phyloP scores from a whole-genome alignment of 78 protist species.

The Anaeramoeba flamelloides region DNA sequence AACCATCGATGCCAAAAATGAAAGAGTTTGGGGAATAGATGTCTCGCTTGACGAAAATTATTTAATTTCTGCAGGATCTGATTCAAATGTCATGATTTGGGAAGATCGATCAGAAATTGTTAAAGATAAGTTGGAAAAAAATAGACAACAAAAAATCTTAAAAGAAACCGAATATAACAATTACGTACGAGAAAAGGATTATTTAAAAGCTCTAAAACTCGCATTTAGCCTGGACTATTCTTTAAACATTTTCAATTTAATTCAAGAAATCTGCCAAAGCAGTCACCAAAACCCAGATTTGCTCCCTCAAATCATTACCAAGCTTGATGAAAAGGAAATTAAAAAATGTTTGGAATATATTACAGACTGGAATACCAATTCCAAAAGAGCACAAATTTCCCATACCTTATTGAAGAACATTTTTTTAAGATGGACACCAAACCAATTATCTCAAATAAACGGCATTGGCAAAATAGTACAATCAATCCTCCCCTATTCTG shows the following conservation, averaged over 20 bases:
- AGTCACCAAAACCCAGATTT: not conserved
- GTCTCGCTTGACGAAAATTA: not conserved
- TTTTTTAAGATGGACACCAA: conserved; percentile 12
- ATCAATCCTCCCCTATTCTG: conserved; percentile 63
- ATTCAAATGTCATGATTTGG: not conserved
- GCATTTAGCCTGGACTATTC: not conserved
- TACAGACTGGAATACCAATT: conserved; percentile 72
- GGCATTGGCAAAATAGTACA: conserved; percentile 14
- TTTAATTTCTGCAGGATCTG: not conserved
- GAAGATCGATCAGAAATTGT: not conserved
- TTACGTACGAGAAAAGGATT: not conserved
- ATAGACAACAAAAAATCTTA: not conserved
- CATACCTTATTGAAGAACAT: conserved; percentile 25
- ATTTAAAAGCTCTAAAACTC: not conserved
- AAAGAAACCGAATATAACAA: not conserved
- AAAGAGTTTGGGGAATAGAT: conserved; percentile 9
- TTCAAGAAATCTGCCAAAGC: not conserved
- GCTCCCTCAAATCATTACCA: not conserved
- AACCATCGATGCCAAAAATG: conserved; percentile 61
- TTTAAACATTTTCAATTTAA: not conserved
- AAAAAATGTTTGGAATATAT: conserved; percentile 24
- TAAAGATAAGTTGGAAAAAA: not conserved
- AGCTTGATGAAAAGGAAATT: not conserved
- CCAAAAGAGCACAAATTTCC: conserved; percentile 13
- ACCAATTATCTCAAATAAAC: not conserved